Base-by-base conservation (phyloP, 2,329 filamentous ascomycete genomes). In the Ambrosiella cleistominuta region DNA sequence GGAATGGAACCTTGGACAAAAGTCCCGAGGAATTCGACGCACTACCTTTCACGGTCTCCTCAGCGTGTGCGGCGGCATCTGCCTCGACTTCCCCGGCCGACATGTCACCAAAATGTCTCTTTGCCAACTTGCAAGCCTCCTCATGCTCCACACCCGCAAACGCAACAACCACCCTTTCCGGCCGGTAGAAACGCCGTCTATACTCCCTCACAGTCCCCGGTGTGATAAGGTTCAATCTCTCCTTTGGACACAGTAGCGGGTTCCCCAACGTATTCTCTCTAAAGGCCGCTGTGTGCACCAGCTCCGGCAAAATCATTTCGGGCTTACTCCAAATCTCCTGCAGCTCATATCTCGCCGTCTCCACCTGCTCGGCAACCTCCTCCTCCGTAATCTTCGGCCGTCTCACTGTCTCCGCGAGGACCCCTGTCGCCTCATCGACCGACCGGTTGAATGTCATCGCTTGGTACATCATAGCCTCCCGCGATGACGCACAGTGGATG, bases 401-500 rank as follows among this genome's bases (percentile, higher is more conserved):
- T 60, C 88, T 85, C 62, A 98, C 94, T 38, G 93, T 97, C 70
- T 98, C 93, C 60, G 93, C 91, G 45, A 98, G 79, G 15, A 98
- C 72, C 37, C 78, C 88, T 27, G 95, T 80, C 11, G 91, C 88
- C 7, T 81, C 81, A 6, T 87, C 83, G 7, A 98, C 89, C 15
- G 88, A 85, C 35, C 84, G 85, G 74, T 98, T 98, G 79, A 98
- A 98, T 37, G 90, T 96, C 35, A 93, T 93, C 1, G 89, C 88
- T 71, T 98, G 93, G 74, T 98, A 98, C 93, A 98, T 98, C 72
- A 98, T 80, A 59, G 88, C 88, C 71, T 98, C 93, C 63, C 93
- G 79, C 1, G 89, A 95, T 1, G 90, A 96, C 9, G 91, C 90
- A 72, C 93, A 98, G 72, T 97, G 90, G 61, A 98, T 91, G 69